Evolutionary conservation across 106 monocot species (phyloP).

Genomic region (Phalaenopsis equestris): DNA sequence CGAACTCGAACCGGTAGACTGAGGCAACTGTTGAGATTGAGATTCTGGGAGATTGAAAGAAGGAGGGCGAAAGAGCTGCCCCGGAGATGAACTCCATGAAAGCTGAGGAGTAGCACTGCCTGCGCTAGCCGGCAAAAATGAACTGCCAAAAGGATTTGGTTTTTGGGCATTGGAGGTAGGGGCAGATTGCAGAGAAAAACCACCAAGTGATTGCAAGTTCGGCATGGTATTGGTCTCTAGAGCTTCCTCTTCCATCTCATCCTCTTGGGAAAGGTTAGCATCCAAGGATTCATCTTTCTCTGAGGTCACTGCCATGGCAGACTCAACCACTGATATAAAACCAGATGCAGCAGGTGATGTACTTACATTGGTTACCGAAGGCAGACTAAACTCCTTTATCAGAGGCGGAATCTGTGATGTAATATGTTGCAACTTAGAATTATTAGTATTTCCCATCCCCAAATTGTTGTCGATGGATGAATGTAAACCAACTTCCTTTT

Average conservation of each 20-base stretch:
- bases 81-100: constrained; percentile 44
- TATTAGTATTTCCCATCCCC: background rate
- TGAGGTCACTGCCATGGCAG: constrained; percentile 2
- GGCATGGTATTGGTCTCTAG: constrained; percentile 24
- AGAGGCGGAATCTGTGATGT: constrained; percentile 7
- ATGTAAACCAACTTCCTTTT: background rate
- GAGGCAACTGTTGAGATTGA: constrained; percentile 47
- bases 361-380: constrained; percentile 6
- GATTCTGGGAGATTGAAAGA: constrained; percentile 68
- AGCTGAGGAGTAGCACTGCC: constrained; percentile 20
- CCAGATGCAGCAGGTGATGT: constrained; percentile 6
- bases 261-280: constrained; percentile 41
- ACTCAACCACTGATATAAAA: constrained; percentile 6
- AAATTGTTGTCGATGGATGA: background rate
- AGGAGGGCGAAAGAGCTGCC: constrained; percentile 74
- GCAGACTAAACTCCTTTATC: background rate
- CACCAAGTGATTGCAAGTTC: constrained; percentile 50
- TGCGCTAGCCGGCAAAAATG: constrained; percentile 34
- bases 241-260: constrained; percentile 98
- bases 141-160: constrained; percentile 69
- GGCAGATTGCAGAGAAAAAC: constrained; percentile 55
- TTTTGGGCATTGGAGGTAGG: constrained; percentile 38
- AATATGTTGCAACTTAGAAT: constrained; percentile 13
- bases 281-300: constrained; percentile 29
- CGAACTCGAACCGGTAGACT: constrained; percentile 21